phyloP scores from a whole-genome alignment of 345 rosid genomes.

The Microthlaspi erraticum region DNA sequence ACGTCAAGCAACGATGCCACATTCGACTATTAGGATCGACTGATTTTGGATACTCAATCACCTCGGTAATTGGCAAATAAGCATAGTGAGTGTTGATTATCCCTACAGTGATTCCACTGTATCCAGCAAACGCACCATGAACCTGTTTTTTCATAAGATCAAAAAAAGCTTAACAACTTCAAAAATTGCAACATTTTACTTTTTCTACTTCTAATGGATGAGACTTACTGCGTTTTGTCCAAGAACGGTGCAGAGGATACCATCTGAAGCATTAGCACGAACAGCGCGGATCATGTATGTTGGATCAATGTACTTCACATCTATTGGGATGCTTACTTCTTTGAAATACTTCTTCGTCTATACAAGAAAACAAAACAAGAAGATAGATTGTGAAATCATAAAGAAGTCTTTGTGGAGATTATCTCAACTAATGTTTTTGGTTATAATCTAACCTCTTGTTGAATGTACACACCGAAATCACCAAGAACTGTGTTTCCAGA shows the following conservation, averaged over 20 bases:
- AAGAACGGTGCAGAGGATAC: constrained; percentile 91
- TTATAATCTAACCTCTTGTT: constrained; percentile 82
- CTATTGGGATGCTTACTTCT: constrained; percentile 70
- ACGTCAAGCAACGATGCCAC: constrained; percentile 99
- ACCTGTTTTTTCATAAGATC: constrained; percentile 54
- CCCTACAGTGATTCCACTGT: constrained; percentile 93
- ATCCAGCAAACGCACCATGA: constrained; percentile 97
- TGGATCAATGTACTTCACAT: constrained; percentile 96
- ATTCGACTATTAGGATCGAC: constrained; percentile 96
- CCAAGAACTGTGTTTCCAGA: constrained; percentile 90
- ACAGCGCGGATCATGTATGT: constrained; percentile 96
- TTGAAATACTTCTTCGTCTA: constrained; percentile 80
- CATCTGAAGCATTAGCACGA: constrained; percentile 97
- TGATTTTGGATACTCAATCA: constrained; percentile 78
- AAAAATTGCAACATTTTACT: neutral
- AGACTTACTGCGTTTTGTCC: constrained; percentile 95
- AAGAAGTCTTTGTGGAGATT: neutral
- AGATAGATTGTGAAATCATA: neutral
- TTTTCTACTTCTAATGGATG: neutral
- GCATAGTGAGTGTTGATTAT: constrained; percentile 96
- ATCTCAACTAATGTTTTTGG: neutral
- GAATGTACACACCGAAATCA: constrained; percentile 87
- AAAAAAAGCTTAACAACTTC: neutral
- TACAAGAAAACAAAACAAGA: neutral
- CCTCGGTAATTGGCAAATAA: constrained; percentile 94